Evolutionary conservation across 306 rosid genomes (phyloP).

Genomic region (Castanea crenata): DNA sequence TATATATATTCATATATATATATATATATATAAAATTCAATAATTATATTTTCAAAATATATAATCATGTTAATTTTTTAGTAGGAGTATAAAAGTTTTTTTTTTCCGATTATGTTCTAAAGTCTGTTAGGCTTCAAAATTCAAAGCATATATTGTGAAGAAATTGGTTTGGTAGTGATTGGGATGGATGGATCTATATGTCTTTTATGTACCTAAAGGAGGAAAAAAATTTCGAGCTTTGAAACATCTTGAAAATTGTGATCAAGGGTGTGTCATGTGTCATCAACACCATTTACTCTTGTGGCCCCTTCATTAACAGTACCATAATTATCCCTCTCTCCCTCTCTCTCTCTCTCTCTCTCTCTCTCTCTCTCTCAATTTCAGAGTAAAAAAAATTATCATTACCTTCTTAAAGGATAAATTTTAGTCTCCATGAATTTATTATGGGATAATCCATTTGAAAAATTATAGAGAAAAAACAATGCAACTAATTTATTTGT

Average conservation of each 20-base stretch:
- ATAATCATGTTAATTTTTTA: too few relatives aligned
- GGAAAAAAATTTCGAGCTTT: conserved; percentile 13
- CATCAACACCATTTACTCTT: conserved; percentile 53
- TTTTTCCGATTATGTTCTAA: background rate
- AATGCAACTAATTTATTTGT: background rate
- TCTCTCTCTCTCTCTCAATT: background rate
- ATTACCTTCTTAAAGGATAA: background rate
- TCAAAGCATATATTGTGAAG: background rate
- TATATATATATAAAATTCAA: fast-evolving
- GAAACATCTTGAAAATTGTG: conserved; percentile 57
- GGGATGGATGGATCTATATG: conserved; percentile 3
- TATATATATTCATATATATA: too few relatives aligned
- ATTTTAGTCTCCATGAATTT: background rate
- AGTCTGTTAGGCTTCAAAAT: background rate
- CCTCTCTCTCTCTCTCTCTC: background rate
- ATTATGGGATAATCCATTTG: background rate
- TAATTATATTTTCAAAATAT: too few relatives aligned
- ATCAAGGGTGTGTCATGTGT: conserved; percentile 36
- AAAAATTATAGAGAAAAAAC: background rate
- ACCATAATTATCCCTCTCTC: conserved; percentile 14
- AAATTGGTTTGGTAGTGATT: background rate
- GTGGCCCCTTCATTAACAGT: conserved; percentile 53
- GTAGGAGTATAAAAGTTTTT: fast-evolving
- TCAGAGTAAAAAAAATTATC: background rate
- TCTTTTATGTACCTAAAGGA: conserved; percentile 1